phyloP scores from a whole-genome alignment of 2,329 filamentous ascomycete genomes.

The Leptographium lundbergii region DNA sequence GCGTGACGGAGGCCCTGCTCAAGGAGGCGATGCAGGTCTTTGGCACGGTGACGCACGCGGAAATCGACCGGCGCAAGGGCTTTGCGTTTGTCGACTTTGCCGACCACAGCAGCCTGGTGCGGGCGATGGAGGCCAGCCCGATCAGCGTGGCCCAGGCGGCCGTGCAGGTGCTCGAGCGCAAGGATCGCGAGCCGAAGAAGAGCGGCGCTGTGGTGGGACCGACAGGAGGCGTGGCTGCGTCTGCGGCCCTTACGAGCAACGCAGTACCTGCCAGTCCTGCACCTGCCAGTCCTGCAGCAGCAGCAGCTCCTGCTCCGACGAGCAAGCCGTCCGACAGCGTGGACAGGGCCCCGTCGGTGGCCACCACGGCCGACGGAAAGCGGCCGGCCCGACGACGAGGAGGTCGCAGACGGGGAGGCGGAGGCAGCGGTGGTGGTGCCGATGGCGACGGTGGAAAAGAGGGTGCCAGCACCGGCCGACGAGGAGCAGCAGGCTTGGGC shows the following conservation, averaged over 20 bases:
- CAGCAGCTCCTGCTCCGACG: too few species aligned
- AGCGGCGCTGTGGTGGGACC: background rate
- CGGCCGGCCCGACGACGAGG: slow-evolving; percentile 11
- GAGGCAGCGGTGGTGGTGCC: background rate
- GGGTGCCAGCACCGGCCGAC: background rate
- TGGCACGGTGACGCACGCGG: slow-evolving; percentile 64
- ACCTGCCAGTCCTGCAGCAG: too few species aligned
- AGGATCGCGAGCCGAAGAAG: slow-evolving; percentile 36
- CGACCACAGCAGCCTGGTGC: slow-evolving; percentile 57
- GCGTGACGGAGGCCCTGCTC: slow-evolving; percentile 72
- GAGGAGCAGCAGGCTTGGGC: background rate
- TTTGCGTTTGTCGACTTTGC: slow-evolving; percentile 89
- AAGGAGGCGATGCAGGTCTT: slow-evolving; percentile 62
- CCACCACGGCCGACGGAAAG: slow-evolving; percentile 2
- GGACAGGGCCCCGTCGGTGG: background rate
- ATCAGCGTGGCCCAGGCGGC: slow-evolving; percentile 72
- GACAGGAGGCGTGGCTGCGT: background rate
- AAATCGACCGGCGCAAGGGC: slow-evolving; percentile 89
- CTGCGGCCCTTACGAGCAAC: too few species aligned
- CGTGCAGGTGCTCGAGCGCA: slow-evolving; percentile 76
- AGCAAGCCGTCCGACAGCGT: background rate
- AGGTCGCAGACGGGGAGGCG: slow-evolving; percentile 7
- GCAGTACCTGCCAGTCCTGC: background rate
- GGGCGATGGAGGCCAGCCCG: slow-evolving; percentile 71
- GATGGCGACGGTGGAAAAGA: background rate